A percentile compares a stretch with the other conserved stretches of the same genome.
Evolutionary conservation across 208 protist genomes (phyloP).

Genomic region (Wallacemonas sp.): DNA sequence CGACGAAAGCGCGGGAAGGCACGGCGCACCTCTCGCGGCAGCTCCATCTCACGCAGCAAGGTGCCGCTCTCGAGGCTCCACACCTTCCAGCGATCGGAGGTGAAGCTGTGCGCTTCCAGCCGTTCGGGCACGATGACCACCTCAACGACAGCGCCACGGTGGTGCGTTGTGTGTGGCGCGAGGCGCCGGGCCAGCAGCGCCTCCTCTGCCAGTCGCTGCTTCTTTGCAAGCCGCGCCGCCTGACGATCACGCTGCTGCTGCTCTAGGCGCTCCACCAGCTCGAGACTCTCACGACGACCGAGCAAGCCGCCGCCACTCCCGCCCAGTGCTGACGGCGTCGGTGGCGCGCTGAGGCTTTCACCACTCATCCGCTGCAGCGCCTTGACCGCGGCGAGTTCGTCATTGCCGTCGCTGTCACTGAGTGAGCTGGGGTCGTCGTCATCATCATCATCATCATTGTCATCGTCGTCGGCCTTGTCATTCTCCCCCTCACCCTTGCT

Average conservation of each 20-base stretch:
- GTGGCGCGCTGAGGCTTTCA: background rate
- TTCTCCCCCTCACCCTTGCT: background rate
- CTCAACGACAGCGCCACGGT: constrained; percentile 44
- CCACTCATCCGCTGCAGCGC: background rate
- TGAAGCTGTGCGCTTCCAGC: constrained; percentile 69
- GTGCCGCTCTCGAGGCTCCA: constrained; percentile 60
- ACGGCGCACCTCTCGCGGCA: constrained; percentile 39
- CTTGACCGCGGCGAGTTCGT: constrained; percentile 6
- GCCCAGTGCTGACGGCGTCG: background rate
- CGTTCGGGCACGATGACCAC: constrained; percentile 32
- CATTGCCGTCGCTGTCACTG: background rate
- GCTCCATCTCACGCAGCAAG: constrained; percentile 36
- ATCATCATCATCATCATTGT: background rate
- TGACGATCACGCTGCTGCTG: constrained; percentile 7
- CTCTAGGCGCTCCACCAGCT: constrained; percentile 13
- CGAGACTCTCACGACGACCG: background rate
- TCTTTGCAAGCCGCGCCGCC: background rate
- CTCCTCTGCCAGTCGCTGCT: constrained; percentile 8
- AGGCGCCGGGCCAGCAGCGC: constrained; percentile 33
- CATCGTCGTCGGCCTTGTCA: background rate
- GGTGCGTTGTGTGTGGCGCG: constrained; percentile 33
- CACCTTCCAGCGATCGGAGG: constrained; percentile 53
- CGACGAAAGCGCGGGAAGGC: constrained; percentile 47
- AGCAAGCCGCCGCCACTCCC: background rate
- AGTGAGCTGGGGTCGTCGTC: too few species aligned